Percentiles rank a stretch among this genome's conserved stretches.
These are phyloP conservation scores for Lomentospora prolificans DNA, from an alignment of 2,329 filamentous ascomycete species.

Conservation along the genomic window DNA sequence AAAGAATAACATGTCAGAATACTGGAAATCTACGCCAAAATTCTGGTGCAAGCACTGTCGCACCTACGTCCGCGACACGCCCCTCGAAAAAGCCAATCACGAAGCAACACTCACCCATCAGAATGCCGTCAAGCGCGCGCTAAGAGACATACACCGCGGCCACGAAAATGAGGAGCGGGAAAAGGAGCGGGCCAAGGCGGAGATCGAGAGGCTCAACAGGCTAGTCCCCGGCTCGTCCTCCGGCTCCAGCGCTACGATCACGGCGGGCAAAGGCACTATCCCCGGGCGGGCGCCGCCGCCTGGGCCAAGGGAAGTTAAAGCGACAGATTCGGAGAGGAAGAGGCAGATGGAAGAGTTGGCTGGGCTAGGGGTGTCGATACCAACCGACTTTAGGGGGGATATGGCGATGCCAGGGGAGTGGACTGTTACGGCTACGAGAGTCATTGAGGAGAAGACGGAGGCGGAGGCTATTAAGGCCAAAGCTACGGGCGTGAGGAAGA, in stretches of 20 bases:
- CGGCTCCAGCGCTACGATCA: slow-evolving; percentile 11
- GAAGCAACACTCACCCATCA: slow-evolving; percentile 82
- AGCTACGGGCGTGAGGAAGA: slow-evolving; percentile 52
- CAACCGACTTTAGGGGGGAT: slow-evolving; percentile 65
- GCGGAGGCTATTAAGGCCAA: slow-evolving; percentile 32
- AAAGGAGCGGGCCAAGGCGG: slow-evolving; percentile 70
- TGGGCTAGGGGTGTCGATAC: slow-evolving; percentile 76
- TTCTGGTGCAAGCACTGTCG: slow-evolving; percentile 99
- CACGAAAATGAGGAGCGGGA: slow-evolving; percentile 76
- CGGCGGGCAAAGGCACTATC: slow-evolving; percentile 6
- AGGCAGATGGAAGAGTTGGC: slow-evolving; percentile 80
- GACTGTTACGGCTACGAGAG: slow-evolving; percentile 59
- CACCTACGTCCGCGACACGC: slow-evolving; percentile 82
- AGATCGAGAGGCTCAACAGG: slow-evolving; percentile 78
- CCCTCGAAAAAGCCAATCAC: slow-evolving; percentile 81
- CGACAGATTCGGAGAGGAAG: slow-evolving; percentile 60
- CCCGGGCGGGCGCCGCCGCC: slow-evolving; percentile 6
- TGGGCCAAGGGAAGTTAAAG: slow-evolving; percentile 11
- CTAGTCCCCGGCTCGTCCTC: slow-evolving; percentile 45
- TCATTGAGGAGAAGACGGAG: slow-evolving; percentile 36
- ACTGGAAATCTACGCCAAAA: slow-evolving; percentile 96
- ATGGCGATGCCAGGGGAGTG: slow-evolving; percentile 87
- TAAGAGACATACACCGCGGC: slow-evolving; percentile 77
- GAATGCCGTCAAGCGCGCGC: slow-evolving; percentile 74
- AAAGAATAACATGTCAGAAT: slow-evolving; percentile 66